These are phyloP conservation scores for Hyaloscypha finlandica DNA, from an alignment of 495 filamentous ascomycete genomes.

Conservation along the genomic window DNA sequence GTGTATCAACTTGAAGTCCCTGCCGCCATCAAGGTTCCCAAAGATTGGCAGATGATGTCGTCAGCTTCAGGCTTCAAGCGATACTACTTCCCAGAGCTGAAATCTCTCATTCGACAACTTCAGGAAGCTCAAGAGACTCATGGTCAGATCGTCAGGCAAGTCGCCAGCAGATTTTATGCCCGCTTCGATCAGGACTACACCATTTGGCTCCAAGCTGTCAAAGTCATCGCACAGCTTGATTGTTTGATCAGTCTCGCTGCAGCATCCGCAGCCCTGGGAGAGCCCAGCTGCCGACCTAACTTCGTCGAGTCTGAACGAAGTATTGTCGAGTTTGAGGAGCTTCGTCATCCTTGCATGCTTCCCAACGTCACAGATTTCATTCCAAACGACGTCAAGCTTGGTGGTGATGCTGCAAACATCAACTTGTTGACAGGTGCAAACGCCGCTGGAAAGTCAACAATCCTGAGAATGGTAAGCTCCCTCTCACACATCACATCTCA, in stretches of 20 bases:
- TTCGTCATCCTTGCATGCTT: slow-evolving; percentile 93
- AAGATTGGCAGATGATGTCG: slow-evolving; percentile 94
- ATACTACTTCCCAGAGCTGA: slow-evolving; percentile 88
- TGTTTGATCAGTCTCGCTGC: slow-evolving; percentile 92
- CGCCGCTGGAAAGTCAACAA: slow-evolving; percentile 97
- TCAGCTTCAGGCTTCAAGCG: slow-evolving; percentile 87
- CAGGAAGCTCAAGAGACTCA: slow-evolving; percentile 96
- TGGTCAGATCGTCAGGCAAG: slow-evolving; percentile 86
- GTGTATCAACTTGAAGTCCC: slow-evolving; percentile 96
- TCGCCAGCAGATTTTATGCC: slow-evolving; percentile 78
- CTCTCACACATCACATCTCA: slow-evolving; percentile 13
- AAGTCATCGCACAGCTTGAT: slow-evolving; percentile 88
- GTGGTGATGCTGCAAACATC: slow-evolving; percentile 77
- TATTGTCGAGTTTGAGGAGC: slow-evolving; percentile 85
- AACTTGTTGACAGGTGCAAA: slow-evolving; percentile 95
- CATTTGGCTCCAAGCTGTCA: slow-evolving; percentile 85
- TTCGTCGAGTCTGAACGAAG: slow-evolving; percentile 86
- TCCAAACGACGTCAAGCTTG: slow-evolving; percentile 89
- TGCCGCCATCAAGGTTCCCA: slow-evolving; percentile 81
- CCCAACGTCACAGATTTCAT: slow-evolving; percentile 92
- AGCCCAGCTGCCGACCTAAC: slow-evolving; percentile 82
- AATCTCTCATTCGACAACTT: slow-evolving; percentile 75
- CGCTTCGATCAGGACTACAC: slow-evolving; percentile 87
- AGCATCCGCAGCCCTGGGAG: slow-evolving; percentile 78
- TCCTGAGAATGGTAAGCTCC: slow-evolving; percentile 80